Conservation (phyloP, 2,329 filamentous ascomycete genomes). For the Orbilia ellipsospora region DNA sequence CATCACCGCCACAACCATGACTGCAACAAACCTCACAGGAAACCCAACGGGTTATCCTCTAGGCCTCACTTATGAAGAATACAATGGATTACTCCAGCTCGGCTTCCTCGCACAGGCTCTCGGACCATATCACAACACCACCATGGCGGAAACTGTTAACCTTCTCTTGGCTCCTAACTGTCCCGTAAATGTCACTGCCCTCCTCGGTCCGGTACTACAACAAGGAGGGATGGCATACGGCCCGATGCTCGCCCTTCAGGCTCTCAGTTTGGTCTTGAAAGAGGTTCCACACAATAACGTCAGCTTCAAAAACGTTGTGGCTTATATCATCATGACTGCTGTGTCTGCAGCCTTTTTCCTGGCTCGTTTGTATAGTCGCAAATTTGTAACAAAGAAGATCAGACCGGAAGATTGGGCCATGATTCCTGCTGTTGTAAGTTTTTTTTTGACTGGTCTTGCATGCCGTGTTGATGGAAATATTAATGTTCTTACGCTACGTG, state of each 20-base stretch:
- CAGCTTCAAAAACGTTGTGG: slow-evolving; percentile 46
- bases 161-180: slow-evolving; percentile 40
- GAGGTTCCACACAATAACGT: slow-evolving; percentile 51
- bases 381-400: slow-evolving; percentile 53
- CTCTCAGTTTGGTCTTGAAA: slow-evolving; percentile 38
- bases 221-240: slow-evolving; percentile 39
- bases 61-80: slow-evolving; percentile 43
- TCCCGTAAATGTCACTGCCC: slow-evolving; percentile 38
- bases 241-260: slow-evolving; percentile 36
- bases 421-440: slow-evolving; percentile 50
- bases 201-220: slow-evolving; percentile 34
- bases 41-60: slow-evolving; percentile 49
- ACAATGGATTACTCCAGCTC: slow-evolving; percentile 43
- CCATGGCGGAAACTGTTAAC: slow-evolving; percentile 51
- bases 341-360: slow-evolving; percentile 48
- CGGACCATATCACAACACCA: slow-evolving; percentile 51
- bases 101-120: slow-evolving; percentile 50
- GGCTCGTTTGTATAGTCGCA: slow-evolving; percentile 42
- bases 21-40: slow-evolving; percentile 40
- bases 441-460: background rate
- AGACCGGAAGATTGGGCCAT: slow-evolving; percentile 54
- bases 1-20: slow-evolving; percentile 21
- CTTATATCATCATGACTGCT: slow-evolving; percentile 50
- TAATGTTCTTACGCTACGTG: background rate
- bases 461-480: background rate